Evolutionary conservation across 371 early-diverging fungal genomes (phyloP), one percentile per base, ranked within the genome.

Genomic region (Rhizopus delemar): DNA sequence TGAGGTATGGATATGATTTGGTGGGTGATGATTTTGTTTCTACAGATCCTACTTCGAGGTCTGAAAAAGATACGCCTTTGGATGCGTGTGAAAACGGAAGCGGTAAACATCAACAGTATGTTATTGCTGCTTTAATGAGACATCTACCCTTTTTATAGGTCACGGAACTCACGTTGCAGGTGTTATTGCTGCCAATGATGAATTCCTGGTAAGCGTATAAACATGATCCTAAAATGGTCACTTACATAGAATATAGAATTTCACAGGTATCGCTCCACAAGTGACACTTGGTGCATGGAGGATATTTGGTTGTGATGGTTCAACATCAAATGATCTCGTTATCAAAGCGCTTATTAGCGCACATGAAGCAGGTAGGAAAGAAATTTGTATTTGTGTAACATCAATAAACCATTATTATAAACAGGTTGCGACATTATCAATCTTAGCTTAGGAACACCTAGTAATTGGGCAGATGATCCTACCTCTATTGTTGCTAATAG

Each of bases 381-480:
- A 22, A 22, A 22, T 22, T 11, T 41, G 39, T 53, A 16, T 46
- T 54, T 15, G 33, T 52, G 5, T 51, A 9, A 12, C 4, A 38
- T 39, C n/a, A 22, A 32, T 13, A 15, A 51, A 36, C 39, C 38
- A 36, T 28, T 9, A 7, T 28, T 39, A 8, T 48, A 0, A 9
- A 46, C 50, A 75, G 75, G 75, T 15, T 78, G 75, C 65, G 79
- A 89, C 41, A 63, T 90, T 16, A 86, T 90, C 57, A 90, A 85
- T 69, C 74, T 93, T 59, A 89, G 89, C 59, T 63, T 93, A 46
- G 94, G 94, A 33, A 80, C 78, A 6, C 74, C 80, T 12, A 78
- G 79, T 57, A 79, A 74, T 41, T 90, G 85, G 84, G 63, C 69
- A 48, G 78, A 85, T 35, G 80, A 82, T 60, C 74, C 84, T 9